Conservation (phyloP, 768 basidiomycete genomes). For the Pleurotus platypus region DNA sequence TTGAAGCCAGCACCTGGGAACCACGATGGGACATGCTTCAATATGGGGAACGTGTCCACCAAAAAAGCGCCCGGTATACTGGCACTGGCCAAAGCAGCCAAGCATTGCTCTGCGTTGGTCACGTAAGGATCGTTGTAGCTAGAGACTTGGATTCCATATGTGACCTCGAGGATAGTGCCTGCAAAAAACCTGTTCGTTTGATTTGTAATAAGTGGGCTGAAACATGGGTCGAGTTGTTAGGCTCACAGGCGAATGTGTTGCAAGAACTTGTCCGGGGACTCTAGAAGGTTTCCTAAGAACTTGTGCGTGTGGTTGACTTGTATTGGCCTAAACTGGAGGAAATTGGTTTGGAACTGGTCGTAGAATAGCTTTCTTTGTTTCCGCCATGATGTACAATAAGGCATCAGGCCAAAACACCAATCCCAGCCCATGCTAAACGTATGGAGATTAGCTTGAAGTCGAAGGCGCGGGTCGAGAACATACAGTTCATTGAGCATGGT, state of each 20-base stretch:
- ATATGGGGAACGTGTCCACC: not conserved
- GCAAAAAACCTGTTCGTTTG: not conserved
- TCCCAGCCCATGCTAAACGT: conserved; percentile 6
- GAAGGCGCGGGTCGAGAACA: not conserved
- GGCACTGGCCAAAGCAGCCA: conserved; percentile 25
- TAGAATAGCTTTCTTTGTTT: conserved; percentile 15
- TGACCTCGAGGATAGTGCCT: not conserved
- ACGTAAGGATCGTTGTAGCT: conserved; percentile 11
- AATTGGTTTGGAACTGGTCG: conserved; percentile 14
- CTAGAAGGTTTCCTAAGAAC: conserved; percentile 17
- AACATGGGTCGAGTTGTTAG: not conserved
- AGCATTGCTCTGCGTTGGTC: conserved; percentile 24
- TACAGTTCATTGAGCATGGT: conserved; percentile 13
- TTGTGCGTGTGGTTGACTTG: conserved; percentile 13
- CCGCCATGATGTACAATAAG: conserved; percentile 16
- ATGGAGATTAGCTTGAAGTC: too few species aligned
- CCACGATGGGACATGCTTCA: conserved; percentile 4
- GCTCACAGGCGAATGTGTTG: conserved; percentile 18
- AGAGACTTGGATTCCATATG: conserved; percentile 2
- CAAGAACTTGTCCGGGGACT: conserved; percentile 12
- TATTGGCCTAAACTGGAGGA: conserved; percentile 13
- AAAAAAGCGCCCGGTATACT: conserved; percentile 15
- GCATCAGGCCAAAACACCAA: conserved; percentile 10
- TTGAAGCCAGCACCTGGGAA: conserved; percentile 3
- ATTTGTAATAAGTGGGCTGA: not conserved